phyloP scores from a whole-genome alignment of 306 rosid species.

The apple (Malus domestica) region ASM211411v1 NC_041794.1:5627001-5627500 shows the following conservation, averaged over 20 bases:
- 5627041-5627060: conserved; percentile 2
- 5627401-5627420: conserved; percentile 62
- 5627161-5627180: not conserved
- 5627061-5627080: not conserved
- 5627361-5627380: conserved; percentile 8
- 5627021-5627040: not conserved
- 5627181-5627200: not conserved
- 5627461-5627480: conserved; percentile 99
- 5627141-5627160: not conserved
- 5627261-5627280: conserved; percentile 91
- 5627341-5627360: conserved; percentile 11
- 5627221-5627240: conserved; percentile 15
- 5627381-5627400: conserved; percentile 5
- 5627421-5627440: conserved; percentile 65
- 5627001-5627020: no score
- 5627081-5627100: not conserved
- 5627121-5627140: not conserved
- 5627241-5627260: conserved; percentile 63
- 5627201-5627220: not conserved
- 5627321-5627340: conserved; percentile 19
- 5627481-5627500: conserved; percentile 86
- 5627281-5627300: conserved; percentile 71
- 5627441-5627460: conserved; percentile 81
- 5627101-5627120: not conserved
- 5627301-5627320: conserved; percentile 69